Percentiles rank a stretch among this genome's conserved stretches.
Evolutionary conservation across 805 yeast genomes (phyloP).

Genomic region (Zygosaccharomyces pseudorouxii): DNA sequence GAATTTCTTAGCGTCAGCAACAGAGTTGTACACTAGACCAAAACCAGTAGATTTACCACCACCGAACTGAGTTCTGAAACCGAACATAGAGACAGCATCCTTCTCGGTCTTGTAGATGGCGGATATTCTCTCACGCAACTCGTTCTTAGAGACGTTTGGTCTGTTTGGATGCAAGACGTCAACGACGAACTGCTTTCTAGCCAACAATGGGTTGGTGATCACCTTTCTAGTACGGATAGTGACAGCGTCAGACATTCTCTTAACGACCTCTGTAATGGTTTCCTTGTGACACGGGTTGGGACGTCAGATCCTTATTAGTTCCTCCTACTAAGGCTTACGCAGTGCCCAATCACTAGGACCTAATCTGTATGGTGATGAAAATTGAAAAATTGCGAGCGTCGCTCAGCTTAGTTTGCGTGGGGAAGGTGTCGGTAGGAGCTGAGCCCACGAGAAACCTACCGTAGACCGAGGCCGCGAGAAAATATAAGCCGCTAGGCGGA

Average conservation of each 20-base stretch:
- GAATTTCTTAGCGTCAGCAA: slow-evolving; percentile 95
- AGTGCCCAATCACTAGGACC: slow-evolving; percentile 1
- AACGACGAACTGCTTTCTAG: slow-evolving; percentile 99
- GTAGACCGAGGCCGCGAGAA: not conserved
- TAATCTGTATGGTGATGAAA: slow-evolving; percentile 1
- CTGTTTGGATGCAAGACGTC: slow-evolving; percentile 99
- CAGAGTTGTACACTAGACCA: slow-evolving; percentile 97
- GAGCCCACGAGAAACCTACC: not conserved
- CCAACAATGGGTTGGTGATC: slow-evolving; percentile 97
- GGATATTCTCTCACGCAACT: slow-evolving; percentile 92
- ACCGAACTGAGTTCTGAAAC: slow-evolving; percentile 99
- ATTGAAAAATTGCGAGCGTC: slow-evolving; percentile 6
- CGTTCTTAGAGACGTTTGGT: slow-evolving; percentile 99
- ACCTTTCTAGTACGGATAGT: slow-evolving; percentile 99
- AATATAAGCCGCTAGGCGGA: not conserved
- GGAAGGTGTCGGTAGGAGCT: not conserved
- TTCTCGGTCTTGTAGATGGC: slow-evolving; percentile 85
- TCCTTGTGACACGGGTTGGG: slow-evolving; percentile 5
- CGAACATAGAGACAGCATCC: slow-evolving; percentile 95
- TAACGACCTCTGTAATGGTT: slow-evolving; percentile 4
- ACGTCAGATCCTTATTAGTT: not conserved
- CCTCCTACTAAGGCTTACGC: slow-evolving; percentile 1
- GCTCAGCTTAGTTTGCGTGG: not conserved
- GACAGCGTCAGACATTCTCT: slow-evolving; percentile 80
- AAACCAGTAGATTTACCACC: slow-evolving; percentile 99